phyloP scores from a whole-genome alignment of 306 rosid species.

The Acacia acuminata region DNA sequence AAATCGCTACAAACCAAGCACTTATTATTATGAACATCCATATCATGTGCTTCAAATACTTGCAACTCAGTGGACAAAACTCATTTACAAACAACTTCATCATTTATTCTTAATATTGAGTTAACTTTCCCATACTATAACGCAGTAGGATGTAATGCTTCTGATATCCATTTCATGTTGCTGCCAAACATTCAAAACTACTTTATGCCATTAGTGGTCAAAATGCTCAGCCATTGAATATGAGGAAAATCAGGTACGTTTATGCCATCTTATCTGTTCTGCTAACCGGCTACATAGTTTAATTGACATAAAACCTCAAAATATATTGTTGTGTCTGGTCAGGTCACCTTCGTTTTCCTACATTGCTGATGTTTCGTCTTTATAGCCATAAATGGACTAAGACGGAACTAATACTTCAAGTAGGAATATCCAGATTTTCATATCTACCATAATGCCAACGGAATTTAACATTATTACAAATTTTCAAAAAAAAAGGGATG shows the following conservation, averaged over 20 bases:
- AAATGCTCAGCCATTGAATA: constrained; percentile 67
- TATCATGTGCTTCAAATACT: too few species aligned
- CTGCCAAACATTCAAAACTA: too few species aligned
- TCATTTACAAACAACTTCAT: too few species aligned
- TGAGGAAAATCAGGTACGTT: constrained; percentile 41
- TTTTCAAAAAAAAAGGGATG: too few species aligned
- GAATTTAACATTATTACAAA: neutral
- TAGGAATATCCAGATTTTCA: neutral
- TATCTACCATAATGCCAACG: neutral
- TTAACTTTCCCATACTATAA: too few species aligned
- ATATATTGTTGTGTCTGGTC: too few species aligned
- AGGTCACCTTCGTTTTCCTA: neutral
- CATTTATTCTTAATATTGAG: too few species aligned
- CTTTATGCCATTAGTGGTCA: constrained; percentile 66
- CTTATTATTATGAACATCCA: too few species aligned
- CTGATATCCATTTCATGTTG: too few species aligned
- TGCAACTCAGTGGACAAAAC: too few species aligned
- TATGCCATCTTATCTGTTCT: neutral
- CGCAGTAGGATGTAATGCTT: too few species aligned
- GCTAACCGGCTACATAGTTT: constrained; percentile 9
- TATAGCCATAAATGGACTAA: neutral
- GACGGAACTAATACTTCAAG: neutral
- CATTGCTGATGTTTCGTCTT: neutral
- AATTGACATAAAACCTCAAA: constrained; percentile 75
- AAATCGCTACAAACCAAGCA: too few species aligned